Conservation (phyloP, 768 basidiomycete genomes). For the Macrolepiota albuminosa region DNA sequence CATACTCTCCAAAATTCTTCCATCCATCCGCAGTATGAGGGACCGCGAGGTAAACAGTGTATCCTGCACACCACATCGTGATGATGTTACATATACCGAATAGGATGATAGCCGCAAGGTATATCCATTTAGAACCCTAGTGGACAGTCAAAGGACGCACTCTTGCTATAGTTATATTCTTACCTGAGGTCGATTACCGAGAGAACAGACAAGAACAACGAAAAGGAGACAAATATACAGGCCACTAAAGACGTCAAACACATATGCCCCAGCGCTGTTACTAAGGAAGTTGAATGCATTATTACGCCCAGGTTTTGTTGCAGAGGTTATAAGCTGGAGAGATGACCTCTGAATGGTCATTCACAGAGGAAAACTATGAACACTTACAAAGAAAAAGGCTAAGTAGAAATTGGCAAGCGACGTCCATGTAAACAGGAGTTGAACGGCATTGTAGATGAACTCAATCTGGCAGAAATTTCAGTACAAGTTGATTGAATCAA, state of each 20-base stretch:
- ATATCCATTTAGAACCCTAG: constrained; percentile 84
- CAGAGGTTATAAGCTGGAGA: constrained; percentile 70
- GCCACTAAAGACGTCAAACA: constrained; percentile 76
- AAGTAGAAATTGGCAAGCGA: constrained; percentile 90
- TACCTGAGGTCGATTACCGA: constrained; percentile 83
- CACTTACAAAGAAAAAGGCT: constrained; percentile 85
- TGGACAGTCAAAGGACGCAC: background rate
- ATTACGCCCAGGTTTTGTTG: constrained; percentile 47
- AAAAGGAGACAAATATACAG: constrained; percentile 85
- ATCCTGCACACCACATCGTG: constrained; percentile 87
- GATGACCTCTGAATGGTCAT: constrained; percentile 1
- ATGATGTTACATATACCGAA: constrained; percentile 79
- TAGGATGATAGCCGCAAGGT: constrained; percentile 66
- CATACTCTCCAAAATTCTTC: constrained; percentile 68
- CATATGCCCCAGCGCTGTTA: constrained; percentile 61
- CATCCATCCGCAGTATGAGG: constrained; percentile 72
- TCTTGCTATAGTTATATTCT: constrained; percentile 4
- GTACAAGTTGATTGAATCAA: background rate
- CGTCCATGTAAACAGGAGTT: constrained; percentile 93
- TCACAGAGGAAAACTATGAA: constrained; percentile 7
- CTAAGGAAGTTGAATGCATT: constrained; percentile 85
- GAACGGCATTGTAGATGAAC: constrained; percentile 87
- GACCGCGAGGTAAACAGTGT: constrained; percentile 81
- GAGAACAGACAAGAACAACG: constrained; percentile 78
- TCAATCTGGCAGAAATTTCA: constrained; percentile 48